A percentile compares a stretch with the other conserved stretches of the same genome.
Conservation (phyloP, 176 grass and related monocot genomes). For the Metroxylon sagu region DNA sequence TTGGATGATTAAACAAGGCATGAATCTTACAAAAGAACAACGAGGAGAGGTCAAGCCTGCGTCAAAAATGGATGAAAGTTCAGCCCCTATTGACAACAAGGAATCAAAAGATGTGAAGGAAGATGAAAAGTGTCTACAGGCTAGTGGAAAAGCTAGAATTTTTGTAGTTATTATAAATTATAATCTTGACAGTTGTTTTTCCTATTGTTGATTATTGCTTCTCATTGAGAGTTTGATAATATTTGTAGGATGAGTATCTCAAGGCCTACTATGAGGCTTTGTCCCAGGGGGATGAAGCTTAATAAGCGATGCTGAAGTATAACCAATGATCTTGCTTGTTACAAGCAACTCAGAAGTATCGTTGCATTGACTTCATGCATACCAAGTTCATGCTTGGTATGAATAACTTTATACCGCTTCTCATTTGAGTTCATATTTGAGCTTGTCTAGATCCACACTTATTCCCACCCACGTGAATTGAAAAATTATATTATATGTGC, state of each 20-base stretch:
- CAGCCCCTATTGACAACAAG: slow-evolving; percentile 46
- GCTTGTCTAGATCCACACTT: no score
- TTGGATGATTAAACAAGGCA: slow-evolving; percentile 96
- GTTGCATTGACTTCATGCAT: no score
- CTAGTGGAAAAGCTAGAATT: slow-evolving; percentile 22
- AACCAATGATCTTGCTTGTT: no score
- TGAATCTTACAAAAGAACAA: slow-evolving; percentile 98
- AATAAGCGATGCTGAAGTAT: no score
- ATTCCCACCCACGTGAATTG: no score
- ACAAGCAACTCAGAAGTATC: no score
- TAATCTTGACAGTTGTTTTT: background rate
- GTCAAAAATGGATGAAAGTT: slow-evolving; percentile 27
- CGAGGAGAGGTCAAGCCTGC: slow-evolving; percentile 44
- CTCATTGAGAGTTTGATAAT: slow-evolving; percentile 4
- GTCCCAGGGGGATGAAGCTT: no score
- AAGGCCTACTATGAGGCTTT: slow-evolving; percentile 88
- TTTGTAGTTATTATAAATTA: background rate
- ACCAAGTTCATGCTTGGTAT: no score
- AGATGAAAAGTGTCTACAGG: slow-evolving; percentile 59
- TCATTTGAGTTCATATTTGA: no score
- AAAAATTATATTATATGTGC: no score
- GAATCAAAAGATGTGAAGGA: slow-evolving; percentile 50
- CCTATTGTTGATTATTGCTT: background rate
- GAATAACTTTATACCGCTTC: no score
- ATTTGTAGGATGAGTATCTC: slow-evolving; percentile 70